A percentile compares a stretch with the other conserved stretches of the same genome.
phyloP scores from a whole-genome alignment of 1,284 basidiomycete species.

The Retiboletus fuscus region DNA sequence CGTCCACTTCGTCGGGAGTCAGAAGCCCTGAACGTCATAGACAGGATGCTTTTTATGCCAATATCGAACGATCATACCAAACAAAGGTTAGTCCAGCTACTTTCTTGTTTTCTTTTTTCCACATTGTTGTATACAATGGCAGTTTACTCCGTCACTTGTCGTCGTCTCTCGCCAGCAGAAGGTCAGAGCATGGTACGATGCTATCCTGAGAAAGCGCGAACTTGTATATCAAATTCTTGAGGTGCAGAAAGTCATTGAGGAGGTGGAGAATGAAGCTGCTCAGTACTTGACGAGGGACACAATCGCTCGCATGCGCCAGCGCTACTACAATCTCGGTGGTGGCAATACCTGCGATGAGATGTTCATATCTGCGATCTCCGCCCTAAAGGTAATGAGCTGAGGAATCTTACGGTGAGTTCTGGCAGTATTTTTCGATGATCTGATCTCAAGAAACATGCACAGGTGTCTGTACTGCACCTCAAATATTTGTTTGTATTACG shows the following conservation, averaged over 20 bases:
- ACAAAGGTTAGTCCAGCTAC: background rate
- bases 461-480: background rate
- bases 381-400: background rate
- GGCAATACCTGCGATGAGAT: background rate
- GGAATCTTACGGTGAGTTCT: background rate
- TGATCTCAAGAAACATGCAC: background rate
- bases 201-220: background rate
- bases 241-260: background rate
- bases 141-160: background rate
- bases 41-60: background rate
- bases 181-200: background rate
- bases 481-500: conserved; percentile 1
- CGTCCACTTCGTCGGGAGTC: background rate
- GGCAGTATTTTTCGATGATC: background rate
- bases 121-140: background rate
- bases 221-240: background rate
- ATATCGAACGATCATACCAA: background rate
- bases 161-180: background rate
- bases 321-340: background rate
- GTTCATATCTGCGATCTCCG: background rate
- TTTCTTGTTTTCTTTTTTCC: background rate
- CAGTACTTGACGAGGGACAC: background rate
- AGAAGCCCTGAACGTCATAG: background rate
- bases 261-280: background rate
- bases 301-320: background rate